Evolutionary conservation across 2,329 filamentous ascomycete species (phyloP).

Genomic region (Sarocladiaceae sp.): DNA sequence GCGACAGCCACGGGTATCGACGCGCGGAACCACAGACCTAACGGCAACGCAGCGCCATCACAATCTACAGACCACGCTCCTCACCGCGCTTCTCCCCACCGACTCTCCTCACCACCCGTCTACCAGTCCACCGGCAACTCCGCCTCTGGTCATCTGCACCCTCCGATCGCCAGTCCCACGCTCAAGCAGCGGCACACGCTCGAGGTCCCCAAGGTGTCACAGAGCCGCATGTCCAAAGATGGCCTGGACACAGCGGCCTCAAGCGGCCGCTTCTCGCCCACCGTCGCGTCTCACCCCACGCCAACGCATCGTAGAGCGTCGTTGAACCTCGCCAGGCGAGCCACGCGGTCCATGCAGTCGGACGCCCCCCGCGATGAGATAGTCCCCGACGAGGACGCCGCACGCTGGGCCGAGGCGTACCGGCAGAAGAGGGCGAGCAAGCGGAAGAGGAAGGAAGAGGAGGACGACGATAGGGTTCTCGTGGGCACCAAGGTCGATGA

Average conservation of each 20-base stretch:
- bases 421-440: constrained; percentile 88
- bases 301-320: constrained; percentile 62
- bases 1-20: neutral
- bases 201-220: constrained; percentile 70
- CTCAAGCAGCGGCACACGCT: constrained; percentile 83
- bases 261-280: constrained; percentile 79
- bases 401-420: constrained; percentile 89
- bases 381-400: constrained; percentile 82
- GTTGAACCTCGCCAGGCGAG: constrained; percentile 73
- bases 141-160: constrained; percentile 48
- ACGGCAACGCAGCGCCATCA: constrained; percentile 14
- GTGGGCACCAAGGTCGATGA: constrained; percentile 98
- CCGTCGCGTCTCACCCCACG: constrained; percentile 47
- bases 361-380: constrained; percentile 81
- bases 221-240: constrained; percentile 70
- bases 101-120: constrained; percentile 62
- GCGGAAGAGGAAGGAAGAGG: constrained; percentile 73
- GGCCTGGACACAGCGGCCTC: constrained; percentile 61
- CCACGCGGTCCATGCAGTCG: constrained; percentile 80
- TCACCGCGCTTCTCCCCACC: constrained; percentile 38
- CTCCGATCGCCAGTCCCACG: constrained; percentile 40
- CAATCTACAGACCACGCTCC: constrained; percentile 21
- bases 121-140: constrained; percentile 41
- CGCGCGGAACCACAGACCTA: constrained; percentile 2
- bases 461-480: constrained; percentile 90